A percentile compares a stretch with the other conserved stretches of the same genome.
Conservation (phyloP, 2,329 filamentous ascomycete species). For the Aspergillus floridensis region DNA sequence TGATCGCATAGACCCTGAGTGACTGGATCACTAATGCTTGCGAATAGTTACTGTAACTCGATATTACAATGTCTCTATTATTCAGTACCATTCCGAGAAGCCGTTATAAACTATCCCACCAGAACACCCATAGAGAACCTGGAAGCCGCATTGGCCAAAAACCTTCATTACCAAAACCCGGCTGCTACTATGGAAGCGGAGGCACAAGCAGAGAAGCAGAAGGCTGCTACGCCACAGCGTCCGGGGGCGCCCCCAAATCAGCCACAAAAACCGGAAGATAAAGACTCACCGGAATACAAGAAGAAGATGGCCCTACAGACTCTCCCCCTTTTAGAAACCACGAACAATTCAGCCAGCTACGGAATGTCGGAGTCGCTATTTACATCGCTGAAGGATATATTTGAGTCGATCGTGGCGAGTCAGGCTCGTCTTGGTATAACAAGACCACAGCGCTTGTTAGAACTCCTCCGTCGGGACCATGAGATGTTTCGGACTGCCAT, state of each 20-base stretch:
- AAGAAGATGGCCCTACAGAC: slow-evolving; percentile 91
- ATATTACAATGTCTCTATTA: slow-evolving; percentile 97
- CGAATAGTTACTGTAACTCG: slow-evolving; percentile 88
- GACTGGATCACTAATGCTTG: slow-evolving; percentile 6
- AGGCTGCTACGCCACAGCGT: slow-evolving; percentile 36
- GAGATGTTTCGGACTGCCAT: slow-evolving; percentile 96
- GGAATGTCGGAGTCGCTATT: slow-evolving; percentile 95
- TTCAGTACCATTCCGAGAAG: slow-evolving; percentile 87
- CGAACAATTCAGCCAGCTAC: slow-evolving; percentile 75
- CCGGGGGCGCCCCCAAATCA: slow-evolving; percentile 54
- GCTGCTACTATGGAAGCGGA: slow-evolving; percentile 55
- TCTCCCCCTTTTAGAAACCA: slow-evolving; percentile 82
- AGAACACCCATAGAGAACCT: slow-evolving; percentile 68
- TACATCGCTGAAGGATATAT: slow-evolving; percentile 92
- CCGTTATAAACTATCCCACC: slow-evolving; percentile 86
- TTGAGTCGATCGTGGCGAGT: slow-evolving; percentile 81
- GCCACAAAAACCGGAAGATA: slow-evolving; percentile 77
- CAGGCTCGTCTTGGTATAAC: slow-evolving; percentile 81
- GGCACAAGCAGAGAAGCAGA: slow-evolving; percentile 47
- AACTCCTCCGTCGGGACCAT: slow-evolving; percentile 90
- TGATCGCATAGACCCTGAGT: background rate
- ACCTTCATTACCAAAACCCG: slow-evolving; percentile 59
- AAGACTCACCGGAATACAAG: slow-evolving; percentile 94
- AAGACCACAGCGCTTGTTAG: slow-evolving; percentile 87
- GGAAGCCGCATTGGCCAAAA: slow-evolving; percentile 51